Evolutionary conservation across 2,329 filamentous ascomycete genomes (phyloP).

Genomic region (Ophiostoma piceae): DNA sequence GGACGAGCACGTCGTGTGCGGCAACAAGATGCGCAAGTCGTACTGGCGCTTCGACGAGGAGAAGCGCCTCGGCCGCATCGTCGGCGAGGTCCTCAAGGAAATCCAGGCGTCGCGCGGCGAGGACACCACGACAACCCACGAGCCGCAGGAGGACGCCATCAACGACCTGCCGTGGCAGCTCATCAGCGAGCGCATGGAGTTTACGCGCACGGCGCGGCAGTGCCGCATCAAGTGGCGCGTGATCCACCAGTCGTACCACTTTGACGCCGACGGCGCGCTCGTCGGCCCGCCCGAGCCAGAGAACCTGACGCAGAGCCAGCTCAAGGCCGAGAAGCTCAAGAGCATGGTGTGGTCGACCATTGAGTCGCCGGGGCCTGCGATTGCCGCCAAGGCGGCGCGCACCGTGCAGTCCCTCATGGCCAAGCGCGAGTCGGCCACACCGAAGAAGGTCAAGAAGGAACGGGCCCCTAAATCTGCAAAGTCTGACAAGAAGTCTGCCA

Average conservation of each 20-base stretch:
- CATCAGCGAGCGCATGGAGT: constrained; percentile 58
- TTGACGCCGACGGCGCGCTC: constrained; percentile 22
- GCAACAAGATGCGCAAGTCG: constrained; percentile 47
- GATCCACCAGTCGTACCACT: constrained; percentile 26
- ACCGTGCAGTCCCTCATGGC: not conserved
- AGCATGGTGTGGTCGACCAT: constrained; percentile 1
- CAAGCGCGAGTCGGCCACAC: not conserved
- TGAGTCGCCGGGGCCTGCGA: not conserved
- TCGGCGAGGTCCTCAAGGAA: constrained; percentile 48
- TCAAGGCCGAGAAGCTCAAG: constrained; percentile 19
- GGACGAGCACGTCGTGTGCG: constrained; percentile 60
- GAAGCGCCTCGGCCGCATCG: constrained; percentile 44
- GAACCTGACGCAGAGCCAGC: constrained; percentile 19
- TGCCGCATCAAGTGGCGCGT: constrained; percentile 62
- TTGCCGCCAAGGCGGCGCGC: not conserved
- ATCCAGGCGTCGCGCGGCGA: constrained; percentile 41
- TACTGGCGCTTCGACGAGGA: constrained; percentile 61
- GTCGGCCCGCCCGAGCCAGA: constrained; percentile 21
- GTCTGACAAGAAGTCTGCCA: no score
- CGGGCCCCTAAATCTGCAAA: not conserved
- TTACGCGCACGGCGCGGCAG: constrained; percentile 59
- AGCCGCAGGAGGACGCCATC: constrained; percentile 30
- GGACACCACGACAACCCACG: constrained; percentile 27
- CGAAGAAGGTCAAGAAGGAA: not conserved
- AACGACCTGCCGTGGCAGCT: constrained; percentile 61